Base-by-base conservation (phyloP, 805 yeast species). In the Cyberlindnera maritima region DNA sequence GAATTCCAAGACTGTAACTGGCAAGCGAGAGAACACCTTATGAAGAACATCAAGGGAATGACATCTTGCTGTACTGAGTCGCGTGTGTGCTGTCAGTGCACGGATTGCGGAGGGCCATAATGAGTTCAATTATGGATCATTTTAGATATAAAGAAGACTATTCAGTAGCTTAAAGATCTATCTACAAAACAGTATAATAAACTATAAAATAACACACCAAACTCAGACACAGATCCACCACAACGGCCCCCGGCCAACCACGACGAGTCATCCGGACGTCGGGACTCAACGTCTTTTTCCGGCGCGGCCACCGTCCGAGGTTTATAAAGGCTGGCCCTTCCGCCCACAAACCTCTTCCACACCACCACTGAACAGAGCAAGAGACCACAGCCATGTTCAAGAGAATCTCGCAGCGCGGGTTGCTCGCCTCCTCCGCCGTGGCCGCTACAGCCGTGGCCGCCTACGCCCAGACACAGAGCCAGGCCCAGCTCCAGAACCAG, bases 341-440 rank as follows among this genome's bases (percentile, higher is more conserved):
- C n/a, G 13, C 31, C 31, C 5, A 9, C 25, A 21, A 9, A n/a
- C n/a, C 28, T 11, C 11, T 28, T 28, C n/a, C 31, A 12, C n/a
- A 12, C 31, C 13, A 12, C 31, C 11, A 13, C 31, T 28, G 31
- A 7, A 7, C 11, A 21, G 13, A 4, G 13, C n/a, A 28, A 4
- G 5, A 11, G 13, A 11, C 5, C 5, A 7, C 13, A 28, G n/a
- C 31, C 4, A 28, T 28, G 31, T 58, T 60, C 49, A 51, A 53
- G 43, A 58, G 60, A 56, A 42, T 58, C 36, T 19, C 58, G 21
- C 52, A 55, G 43, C 59, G 62, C 29, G 47, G 60, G 28, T 32
- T 50, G 14, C 31, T 57, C n/a, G 53, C 57, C 61, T 57, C 54
- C 51, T 49, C 55, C 26, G 61, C 62, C 28, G 53, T 49, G 36